These are phyloP conservation scores for Mycena floridula DNA, from an alignment of 768 basidiomycete genomes.

Conservation along the genomic window DNA sequence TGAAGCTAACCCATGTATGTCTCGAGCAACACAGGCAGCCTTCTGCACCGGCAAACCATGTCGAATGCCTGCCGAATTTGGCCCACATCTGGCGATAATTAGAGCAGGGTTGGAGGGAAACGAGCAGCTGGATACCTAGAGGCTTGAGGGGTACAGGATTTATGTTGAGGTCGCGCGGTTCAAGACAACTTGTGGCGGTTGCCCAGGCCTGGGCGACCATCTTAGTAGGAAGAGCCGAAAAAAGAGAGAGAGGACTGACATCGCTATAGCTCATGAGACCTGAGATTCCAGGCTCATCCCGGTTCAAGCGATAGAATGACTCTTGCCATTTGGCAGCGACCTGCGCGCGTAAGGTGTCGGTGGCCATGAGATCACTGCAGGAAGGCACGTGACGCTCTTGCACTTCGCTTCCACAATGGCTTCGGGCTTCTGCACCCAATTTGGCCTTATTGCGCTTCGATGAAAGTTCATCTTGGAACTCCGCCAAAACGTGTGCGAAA, in stretches of 20 bases:
- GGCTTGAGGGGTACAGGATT: no score
- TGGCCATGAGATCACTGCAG: slow-evolving; percentile 42
- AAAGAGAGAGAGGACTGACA: no score
- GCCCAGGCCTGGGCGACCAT: slow-evolving; percentile 53
- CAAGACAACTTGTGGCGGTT: slow-evolving; percentile 45
- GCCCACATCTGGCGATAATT: no score
- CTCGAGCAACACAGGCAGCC: slow-evolving; percentile 61
- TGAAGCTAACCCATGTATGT: slow-evolving; percentile 56
- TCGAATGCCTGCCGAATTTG: slow-evolving; percentile 56
- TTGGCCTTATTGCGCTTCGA: no score
- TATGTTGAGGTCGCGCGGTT: slow-evolving; percentile 45
- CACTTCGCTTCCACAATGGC: no score
- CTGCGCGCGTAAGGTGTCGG: slow-evolving; percentile 57
- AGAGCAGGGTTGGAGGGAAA: no score
- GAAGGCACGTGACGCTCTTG: no score
- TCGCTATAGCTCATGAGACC: slow-evolving; percentile 62
- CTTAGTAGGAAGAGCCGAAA: background rate
- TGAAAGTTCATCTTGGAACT: no score
- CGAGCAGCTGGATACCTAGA: no score
- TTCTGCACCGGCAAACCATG: slow-evolving; percentile 48
- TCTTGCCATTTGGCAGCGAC: slow-evolving; percentile 70
- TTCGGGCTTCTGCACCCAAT: no score
- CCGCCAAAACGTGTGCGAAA: no score
- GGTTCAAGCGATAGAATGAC: slow-evolving; percentile 58
- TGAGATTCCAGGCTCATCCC: slow-evolving; percentile 50